Evolutionary conservation across 202 grass and related monocot genomes (phyloP), one percentile per base, ranked within the genome.

Genomic region (Saccharum hybrid): DNA sequence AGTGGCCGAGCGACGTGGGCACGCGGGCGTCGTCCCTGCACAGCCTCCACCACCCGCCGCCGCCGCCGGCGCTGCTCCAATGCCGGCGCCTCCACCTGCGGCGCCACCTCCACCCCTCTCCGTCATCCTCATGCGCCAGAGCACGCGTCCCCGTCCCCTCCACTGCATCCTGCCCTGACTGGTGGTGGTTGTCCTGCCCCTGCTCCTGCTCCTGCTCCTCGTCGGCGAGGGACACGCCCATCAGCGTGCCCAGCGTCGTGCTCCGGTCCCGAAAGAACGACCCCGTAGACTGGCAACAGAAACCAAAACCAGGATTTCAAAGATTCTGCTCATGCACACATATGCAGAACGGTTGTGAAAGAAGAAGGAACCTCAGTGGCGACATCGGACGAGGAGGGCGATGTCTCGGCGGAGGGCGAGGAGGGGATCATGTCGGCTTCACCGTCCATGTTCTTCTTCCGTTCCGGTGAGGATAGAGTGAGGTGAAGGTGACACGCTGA

Each of bases 181-280:
- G 28, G 4, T 21, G 18, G 60, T 45, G 3, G 36, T 59, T 71
- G 3, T 60, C 26, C 5, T 3, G 28, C 8, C 2, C 71, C 21
- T 37, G 37, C 76, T 10, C 7, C 41, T 79, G 62, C 38, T 10
- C 54, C 54, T 9, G 46, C 46, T 51, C 54, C n/a, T 23, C 75
- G 43, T 79, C 82, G 76, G 84, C 72, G 72, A 77, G 54, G 77
- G 81, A 85, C 76, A 97, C 88, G 66, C 94, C 94, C 90, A 97
- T 97, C 8, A 97, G 94, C 15, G 92, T 94, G 34, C 92, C 94
- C 22, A 97, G 86, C 45, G 90, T 94, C 41, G 90, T 97, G 78
- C 94, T 94, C 64, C 90, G 78, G 84, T 97, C 92, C 19, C 77
- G 90, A 16, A 94, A 97, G 88, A 97, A 97, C 13, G 94, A 97